phyloP scores from a whole-genome alignment of 495 filamentous ascomycete genomes.

The Neurospora intermedia region DNA sequence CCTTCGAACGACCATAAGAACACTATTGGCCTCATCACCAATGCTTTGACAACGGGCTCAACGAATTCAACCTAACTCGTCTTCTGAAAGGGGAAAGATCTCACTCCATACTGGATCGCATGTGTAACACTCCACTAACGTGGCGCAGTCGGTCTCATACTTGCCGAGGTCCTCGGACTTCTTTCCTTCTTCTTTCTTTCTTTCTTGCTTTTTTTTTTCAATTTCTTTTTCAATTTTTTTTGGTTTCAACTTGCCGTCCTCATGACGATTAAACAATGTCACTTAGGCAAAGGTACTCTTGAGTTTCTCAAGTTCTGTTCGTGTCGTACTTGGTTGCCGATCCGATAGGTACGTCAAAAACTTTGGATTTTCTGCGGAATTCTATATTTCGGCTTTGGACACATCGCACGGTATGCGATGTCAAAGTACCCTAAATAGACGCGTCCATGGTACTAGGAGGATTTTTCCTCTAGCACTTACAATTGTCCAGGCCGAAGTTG shows the following conservation, averaged over 20 bases:
- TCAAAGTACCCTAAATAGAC: background rate
- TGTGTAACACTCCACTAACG: background rate
- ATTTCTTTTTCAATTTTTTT: background rate
- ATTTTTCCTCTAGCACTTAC: background rate
- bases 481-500: background rate
- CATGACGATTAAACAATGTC: background rate
- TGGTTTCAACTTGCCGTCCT: background rate
- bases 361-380: background rate
- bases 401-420: background rate
- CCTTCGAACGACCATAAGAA: background rate
- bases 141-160: background rate
- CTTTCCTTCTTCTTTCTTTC: background rate
- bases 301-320: background rate
- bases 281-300: background rate
- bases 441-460: background rate
- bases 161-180: background rate
- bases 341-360: background rate
- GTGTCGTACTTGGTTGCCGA: background rate
- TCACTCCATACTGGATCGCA: background rate
- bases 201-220: too few relatives aligned
- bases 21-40: background rate
- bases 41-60: background rate
- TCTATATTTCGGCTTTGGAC: background rate
- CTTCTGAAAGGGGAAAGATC: background rate
- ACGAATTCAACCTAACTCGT: background rate